Evolutionary conservation across 306 rosid genomes (phyloP).

Genomic region (Vigna hirtella): DNA sequence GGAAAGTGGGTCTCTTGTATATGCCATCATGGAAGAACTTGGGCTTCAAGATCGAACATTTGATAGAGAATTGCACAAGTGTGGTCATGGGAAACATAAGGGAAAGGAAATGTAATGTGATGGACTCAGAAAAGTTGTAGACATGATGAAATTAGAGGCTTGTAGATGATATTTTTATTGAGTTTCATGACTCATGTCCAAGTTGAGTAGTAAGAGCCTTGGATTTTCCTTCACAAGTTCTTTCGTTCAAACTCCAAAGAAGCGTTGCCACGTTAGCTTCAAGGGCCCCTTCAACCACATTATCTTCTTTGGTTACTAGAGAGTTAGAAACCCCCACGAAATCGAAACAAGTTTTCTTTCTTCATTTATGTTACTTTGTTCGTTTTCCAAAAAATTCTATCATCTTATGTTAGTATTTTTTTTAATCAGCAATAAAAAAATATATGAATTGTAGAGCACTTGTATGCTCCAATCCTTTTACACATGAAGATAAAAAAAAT

Average conservation of each 20-base stretch:
- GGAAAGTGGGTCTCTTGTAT: slow-evolving; percentile 54
- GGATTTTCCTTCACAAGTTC: slow-evolving; percentile 42
- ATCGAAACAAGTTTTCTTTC: background rate
- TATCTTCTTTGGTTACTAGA: slow-evolving; percentile 21
- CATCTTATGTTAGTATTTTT: too few species aligned
- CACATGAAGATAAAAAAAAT: too few species aligned
- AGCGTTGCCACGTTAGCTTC: slow-evolving; percentile 39
- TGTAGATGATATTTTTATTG: slow-evolving; percentile 26
- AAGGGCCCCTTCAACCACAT: slow-evolving; percentile 17
- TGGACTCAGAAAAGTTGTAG: slow-evolving; percentile 19
- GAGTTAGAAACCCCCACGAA: background rate
- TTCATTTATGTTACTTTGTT: background rate
- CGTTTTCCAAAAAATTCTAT: too few species aligned
- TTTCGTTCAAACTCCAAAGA: slow-evolving; percentile 34
- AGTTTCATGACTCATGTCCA: background rate
- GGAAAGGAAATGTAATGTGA: slow-evolving; percentile 33
- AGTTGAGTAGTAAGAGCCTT: slow-evolving; percentile 20
- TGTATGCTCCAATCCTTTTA: too few species aligned
- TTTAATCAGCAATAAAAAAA: too few species aligned
- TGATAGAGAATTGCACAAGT: slow-evolving; percentile 54
- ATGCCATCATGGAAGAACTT: slow-evolving; percentile 41
- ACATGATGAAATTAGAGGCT: slow-evolving; percentile 43
- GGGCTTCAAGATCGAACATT: slow-evolving; percentile 54
- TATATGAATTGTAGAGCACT: too few species aligned
- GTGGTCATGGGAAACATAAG: slow-evolving; percentile 56